Conservation (phyloP, 2,329 filamentous ascomycete genomes). For the Aspergillus sp. region DNA sequence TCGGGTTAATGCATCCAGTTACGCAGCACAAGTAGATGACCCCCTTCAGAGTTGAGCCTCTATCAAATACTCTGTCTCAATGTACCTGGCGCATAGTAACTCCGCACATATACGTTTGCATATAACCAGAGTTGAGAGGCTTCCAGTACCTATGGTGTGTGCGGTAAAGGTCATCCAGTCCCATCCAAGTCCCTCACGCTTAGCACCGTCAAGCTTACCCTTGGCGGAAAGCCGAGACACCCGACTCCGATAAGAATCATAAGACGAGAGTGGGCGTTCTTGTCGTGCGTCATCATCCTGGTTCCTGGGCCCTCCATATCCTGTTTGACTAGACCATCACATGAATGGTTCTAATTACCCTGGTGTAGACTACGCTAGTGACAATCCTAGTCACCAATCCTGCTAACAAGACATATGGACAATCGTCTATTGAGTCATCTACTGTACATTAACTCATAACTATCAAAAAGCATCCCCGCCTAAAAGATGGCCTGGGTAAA, state of each 20-base stretch:
- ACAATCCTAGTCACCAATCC: not conserved
- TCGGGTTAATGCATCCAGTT: not conserved
- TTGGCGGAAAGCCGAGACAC: slow-evolving; percentile 2
- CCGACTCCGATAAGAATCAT: not conserved
- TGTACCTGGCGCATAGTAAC: not conserved
- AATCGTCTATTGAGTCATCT: slow-evolving; percentile 18
- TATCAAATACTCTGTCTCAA: not conserved
- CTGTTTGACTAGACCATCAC: not conserved
- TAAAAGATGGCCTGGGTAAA: not conserved
- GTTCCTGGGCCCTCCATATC: not conserved
- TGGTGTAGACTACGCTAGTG: not conserved
- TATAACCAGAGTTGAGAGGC: no score
- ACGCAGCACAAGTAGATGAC: not conserved
- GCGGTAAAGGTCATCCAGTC: no score
- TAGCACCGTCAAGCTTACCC: not conserved
- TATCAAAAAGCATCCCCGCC: not conserved
- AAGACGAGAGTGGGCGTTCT: not conserved
- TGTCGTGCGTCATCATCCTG: slow-evolving; percentile 3
- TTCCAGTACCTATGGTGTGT: no score
- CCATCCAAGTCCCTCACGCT: not conserved
- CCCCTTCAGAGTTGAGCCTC: not conserved
- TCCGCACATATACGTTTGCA: no score
- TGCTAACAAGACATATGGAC: not conserved
- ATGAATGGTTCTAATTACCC: not conserved
- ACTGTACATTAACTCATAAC: slow-evolving; percentile 18